These are phyloP conservation scores for Nicotiana knightiana DNA, from an alignment of 257 asterid genomes.

Conservation along the genomic window DNA sequence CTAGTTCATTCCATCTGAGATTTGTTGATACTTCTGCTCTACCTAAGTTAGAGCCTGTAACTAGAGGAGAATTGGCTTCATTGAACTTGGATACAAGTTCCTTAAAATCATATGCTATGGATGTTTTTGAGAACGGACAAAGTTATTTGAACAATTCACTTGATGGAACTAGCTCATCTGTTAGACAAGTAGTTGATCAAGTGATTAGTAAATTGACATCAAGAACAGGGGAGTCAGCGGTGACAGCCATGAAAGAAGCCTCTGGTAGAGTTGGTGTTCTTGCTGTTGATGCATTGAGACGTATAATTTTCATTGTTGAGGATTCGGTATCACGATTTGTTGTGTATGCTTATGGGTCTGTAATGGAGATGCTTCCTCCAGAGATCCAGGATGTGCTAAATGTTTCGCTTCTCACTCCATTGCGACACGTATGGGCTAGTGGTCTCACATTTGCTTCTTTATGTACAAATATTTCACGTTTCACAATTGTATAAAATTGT, in stretches of 20 bases:
- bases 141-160: slow-evolving; percentile 40
- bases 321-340: slow-evolving; percentile 37
- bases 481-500: neutral
- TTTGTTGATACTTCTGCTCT: slow-evolving; percentile 37
- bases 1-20: slow-evolving; percentile 23
- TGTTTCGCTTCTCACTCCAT: slow-evolving; percentile 44
- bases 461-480: neutral
- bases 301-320: slow-evolving; percentile 42
- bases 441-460: neutral
- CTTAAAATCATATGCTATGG: slow-evolving; percentile 24
- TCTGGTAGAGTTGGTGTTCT: slow-evolving; percentile 49
- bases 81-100: slow-evolving; percentile 28
- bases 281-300: slow-evolving; percentile 54
- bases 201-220: slow-evolving; percentile 30
- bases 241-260: slow-evolving; percentile 53
- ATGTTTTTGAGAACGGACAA: slow-evolving; percentile 40
- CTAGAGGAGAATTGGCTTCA: slow-evolving; percentile 23
- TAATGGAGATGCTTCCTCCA: slow-evolving; percentile 63
- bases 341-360: slow-evolving; percentile 58
- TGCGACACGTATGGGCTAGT: slow-evolving; percentile 48
- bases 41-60: slow-evolving; percentile 20
- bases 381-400: slow-evolving; percentile 48
- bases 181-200: slow-evolving; percentile 41
- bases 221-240: slow-evolving; percentile 56
- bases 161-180: slow-evolving; percentile 42